A percentile compares a stretch with the other conserved stretches of the same genome.
phyloP scores from a whole-genome alignment of 345 rosid species.

The Noccaea caerulescens region DNA sequence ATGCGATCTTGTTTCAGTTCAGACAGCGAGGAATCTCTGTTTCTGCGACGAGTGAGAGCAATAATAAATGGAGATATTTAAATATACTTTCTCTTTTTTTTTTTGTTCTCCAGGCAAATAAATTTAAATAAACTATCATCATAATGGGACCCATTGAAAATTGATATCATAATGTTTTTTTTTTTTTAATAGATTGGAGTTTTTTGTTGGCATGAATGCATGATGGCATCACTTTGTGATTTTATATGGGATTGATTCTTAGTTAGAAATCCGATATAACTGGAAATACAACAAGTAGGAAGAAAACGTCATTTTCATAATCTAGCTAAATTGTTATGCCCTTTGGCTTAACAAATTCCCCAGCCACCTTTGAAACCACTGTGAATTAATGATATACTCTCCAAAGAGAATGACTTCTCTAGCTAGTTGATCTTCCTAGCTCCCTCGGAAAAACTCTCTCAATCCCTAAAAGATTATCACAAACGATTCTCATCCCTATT shows the following conservation, averaged over 20 bases:
- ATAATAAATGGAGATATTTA: slow-evolving; percentile 43
- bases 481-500: too few relatives aligned
- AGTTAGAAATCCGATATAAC: not conserved
- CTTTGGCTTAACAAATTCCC: too few relatives aligned
- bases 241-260: not conserved
- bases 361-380: too few relatives aligned
- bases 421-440: too few relatives aligned
- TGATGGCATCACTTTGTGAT: not conserved
- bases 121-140: not conserved
- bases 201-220: not conserved
- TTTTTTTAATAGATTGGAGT: not conserved
- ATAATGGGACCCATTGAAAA: not conserved
- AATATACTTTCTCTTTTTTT: not conserved
- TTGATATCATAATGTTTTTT: not conserved
- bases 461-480: too few relatives aligned
- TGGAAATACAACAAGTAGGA: not conserved
- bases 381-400: too few relatives aligned
- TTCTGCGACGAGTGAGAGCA: slow-evolving; percentile 46
- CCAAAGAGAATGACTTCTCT: too few relatives aligned
- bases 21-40: slow-evolving; percentile 53
- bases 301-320: slow-evolving; percentile 27
- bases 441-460: too few relatives aligned
- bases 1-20: slow-evolving; percentile 43
- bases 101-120: slow-evolving; percentile 2
- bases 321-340: slow-evolving; percentile 14